A percentile compares a stretch with the other conserved stretches of the same genome.
phyloP scores from a whole-genome alignment of 768 basidiomycete genomes.

The Agrocybe praecox region DNA sequence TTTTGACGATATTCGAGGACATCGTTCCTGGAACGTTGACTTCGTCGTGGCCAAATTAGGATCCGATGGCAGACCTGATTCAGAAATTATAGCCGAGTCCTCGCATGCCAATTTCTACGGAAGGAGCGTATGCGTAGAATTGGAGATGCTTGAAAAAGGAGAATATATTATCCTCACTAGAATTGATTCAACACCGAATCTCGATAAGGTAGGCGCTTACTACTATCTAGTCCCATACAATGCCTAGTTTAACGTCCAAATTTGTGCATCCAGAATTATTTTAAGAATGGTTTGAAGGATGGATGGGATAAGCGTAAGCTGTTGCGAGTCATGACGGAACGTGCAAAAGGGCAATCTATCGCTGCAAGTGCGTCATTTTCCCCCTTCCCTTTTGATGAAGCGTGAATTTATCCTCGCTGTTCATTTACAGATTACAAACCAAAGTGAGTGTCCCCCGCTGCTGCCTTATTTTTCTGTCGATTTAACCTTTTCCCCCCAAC shows the following conservation, averaged over 20 bases:
- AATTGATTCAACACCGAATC: conserved; percentile 19
- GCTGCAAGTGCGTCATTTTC: conserved; percentile 29
- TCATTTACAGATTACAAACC: conserved; percentile 26
- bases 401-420: background rate
- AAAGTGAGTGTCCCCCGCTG: conserved; percentile 9
- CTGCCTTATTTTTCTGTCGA: background rate
- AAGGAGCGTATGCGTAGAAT: conserved; percentile 41
- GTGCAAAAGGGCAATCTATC: conserved; percentile 29
- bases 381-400: background rate
- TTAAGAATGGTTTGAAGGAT: conserved; percentile 19
- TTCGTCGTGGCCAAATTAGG: conserved; percentile 42
- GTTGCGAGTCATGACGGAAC: conserved; percentile 24
- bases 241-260: background rate
- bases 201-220: conserved; percentile 14
- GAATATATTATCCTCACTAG: conserved; percentile 40
- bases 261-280: conserved; percentile 25
- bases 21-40: conserved; percentile 43
- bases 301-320: conserved; percentile 34
- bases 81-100: conserved; percentile 32
- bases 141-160: conserved; percentile 37
- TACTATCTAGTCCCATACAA: background rate
- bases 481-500: background rate
- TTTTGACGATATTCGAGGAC: conserved; percentile 40
- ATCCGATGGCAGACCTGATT: conserved; percentile 31
- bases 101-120: conserved; percentile 30